phyloP scores from a whole-genome alignment of 2,329 filamentous ascomycete genomes.

The Colletotrichum abscissum region DNA sequence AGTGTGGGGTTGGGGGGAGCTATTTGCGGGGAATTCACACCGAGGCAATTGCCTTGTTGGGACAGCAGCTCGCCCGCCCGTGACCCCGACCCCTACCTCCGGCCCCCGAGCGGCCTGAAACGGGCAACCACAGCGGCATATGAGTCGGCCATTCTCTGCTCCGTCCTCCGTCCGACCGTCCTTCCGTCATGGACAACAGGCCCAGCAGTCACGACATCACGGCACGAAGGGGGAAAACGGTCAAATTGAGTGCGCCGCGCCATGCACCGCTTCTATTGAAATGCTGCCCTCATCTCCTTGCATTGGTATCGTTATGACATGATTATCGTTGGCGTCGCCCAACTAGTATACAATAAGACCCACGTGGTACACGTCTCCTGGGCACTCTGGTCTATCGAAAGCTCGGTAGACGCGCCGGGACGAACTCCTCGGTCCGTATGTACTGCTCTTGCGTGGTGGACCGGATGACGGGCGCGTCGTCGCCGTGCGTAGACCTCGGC shows the following conservation, averaged over 20 bases:
- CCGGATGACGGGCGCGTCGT: slow-evolving; percentile 25
- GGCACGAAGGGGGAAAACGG: too few relatives aligned
- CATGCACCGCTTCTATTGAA: slow-evolving; percentile 24
- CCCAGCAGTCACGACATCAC: too few relatives aligned
- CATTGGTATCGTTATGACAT: slow-evolving; percentile 36
- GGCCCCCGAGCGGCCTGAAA: slow-evolving; percentile 18
- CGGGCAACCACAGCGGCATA: slow-evolving; percentile 18
- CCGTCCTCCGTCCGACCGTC: too few relatives aligned
- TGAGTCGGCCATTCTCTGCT: slow-evolving; percentile 1
- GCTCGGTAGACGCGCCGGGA: slow-evolving; percentile 69
- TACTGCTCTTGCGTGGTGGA: slow-evolving; percentile 8
- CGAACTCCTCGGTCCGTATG: slow-evolving; percentile 52
- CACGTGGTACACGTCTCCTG: slow-evolving; percentile 8
- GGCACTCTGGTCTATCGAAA: slow-evolving; percentile 53
- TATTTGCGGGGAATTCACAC: slow-evolving; percentile 44
- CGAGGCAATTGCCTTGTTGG: slow-evolving; percentile 48
- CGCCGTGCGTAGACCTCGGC: neutral
- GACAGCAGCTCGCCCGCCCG: slow-evolving; percentile 41
- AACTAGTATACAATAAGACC: slow-evolving; percentile 28
- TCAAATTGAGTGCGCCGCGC: neutral
- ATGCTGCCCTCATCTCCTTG: slow-evolving; percentile 17
- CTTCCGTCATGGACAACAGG: too few relatives aligned
- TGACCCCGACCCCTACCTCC: neutral
- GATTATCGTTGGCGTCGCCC: slow-evolving; percentile 17
- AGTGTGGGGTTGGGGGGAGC: slow-evolving; percentile 30